Evolutionary conservation across 2,329 filamentous ascomycete genomes (phyloP), one percentile per base, ranked within the genome.

Genomic region (Cladosporium sphaerospermum): DNA sequence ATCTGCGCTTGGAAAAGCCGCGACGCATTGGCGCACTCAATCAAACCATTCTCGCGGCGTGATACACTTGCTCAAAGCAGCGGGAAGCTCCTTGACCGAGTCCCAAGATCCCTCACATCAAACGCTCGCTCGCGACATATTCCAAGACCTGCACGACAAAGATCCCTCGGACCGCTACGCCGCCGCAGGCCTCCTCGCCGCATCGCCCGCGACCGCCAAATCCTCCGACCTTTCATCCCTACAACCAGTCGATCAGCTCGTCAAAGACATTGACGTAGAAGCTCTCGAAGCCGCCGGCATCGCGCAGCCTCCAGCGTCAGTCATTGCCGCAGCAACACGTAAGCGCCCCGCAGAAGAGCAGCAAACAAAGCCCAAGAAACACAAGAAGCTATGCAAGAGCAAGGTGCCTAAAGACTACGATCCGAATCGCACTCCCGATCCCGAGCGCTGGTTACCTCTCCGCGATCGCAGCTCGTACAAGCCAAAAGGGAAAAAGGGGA

Each of bases 391-490:
- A 34, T 74, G 78, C 45, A 77, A 79, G 66, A 79, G 75, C 53
- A 81, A 81, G 61, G 75, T 88, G 63, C 86, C 86, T 32, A 89
- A 88, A 71, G 79, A 84, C 63, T 88, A 82, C 64, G 88, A 89
- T 55, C 80, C 88, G 49, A 82, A 79, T 61, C 95, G 90, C 76
- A 84, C 83, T 59, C 81, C 88, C 33, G 93, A 99, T 69, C 85
- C 89, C 0, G 93, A 99, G 72, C 80, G 93, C 57, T 99, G 93
- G 93, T 73, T 99, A 56, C 92, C 93, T 10, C 76, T 97, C 64
- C 84, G 87, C 49, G 93, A 99, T 68, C 81, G 93, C 54, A 93
- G 88, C 62, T 88, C 83, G 39, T 99, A 96, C 71, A 78, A 34
- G 34, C 90, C 91, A 7, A 96, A 93, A 75, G 90, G 90, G 5